Base-by-base conservation (phyloP, 148 eudicot species). In the Dianthus caryophyllus region DNA sequence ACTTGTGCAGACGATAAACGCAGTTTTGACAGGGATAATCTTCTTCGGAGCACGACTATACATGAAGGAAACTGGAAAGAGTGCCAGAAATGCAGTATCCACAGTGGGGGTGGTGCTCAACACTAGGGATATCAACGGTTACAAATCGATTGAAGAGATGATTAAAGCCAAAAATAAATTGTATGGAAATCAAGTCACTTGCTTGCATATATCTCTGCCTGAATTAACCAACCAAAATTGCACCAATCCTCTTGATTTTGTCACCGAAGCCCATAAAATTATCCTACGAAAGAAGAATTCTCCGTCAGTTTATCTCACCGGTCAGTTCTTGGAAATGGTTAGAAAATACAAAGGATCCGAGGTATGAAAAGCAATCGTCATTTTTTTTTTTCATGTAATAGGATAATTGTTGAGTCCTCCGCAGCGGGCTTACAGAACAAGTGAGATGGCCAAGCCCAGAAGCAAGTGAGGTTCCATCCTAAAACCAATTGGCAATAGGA, bases 171-270 rank as follows among this genome's bases (percentile, higher is more conserved):
- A 78, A 8, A 41, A 60, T 1, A 74, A 74, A 18, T 58, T 72
- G 33, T 92, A 94, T 96, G 97, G 96, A 0, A 92, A 92, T 75
- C 85, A 82, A 30, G 87, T 92, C 50, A 84, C 84, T 6, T 89
- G 85, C 77, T 56, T 89, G 44, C 94, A 89, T 67, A 77, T 87
- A 6, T 20, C 81, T 6, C 17, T 92, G 1, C 93, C 94, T 1
- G 59, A 79, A 14, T 25, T 85, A 20, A 22, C 29, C 21, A 21
- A 22, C 0, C 9, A 41, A 0, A 76, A 72, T 20, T 54, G 43
- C 25, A 61, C 72, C 0, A 56, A 82, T 49, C 91, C 96, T 1
- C 81, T 77, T 38, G 64, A 76, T 21, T 80, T 87, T n/a, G 81
- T 87, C 17, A 47, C 48, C 43, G 58, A 81, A 66, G 81, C 96